These are phyloP conservation scores for Saturnispora hagleri DNA, from an alignment of 805 yeast species.

Conservation along the genomic window DNA sequence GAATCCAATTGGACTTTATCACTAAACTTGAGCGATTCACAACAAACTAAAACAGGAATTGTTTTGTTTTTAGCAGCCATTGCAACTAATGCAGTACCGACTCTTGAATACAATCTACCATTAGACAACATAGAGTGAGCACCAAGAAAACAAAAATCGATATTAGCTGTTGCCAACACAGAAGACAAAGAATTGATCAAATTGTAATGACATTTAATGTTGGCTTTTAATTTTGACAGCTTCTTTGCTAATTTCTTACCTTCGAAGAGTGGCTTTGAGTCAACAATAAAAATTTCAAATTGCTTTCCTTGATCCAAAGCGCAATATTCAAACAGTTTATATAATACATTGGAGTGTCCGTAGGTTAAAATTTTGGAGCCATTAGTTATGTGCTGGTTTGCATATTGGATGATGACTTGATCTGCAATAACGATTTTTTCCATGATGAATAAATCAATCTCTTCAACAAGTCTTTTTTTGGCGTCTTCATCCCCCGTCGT, in stretches of 20 bases:
- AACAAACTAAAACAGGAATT: slow-evolving; percentile 90
- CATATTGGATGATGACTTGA: slow-evolving; percentile 70
- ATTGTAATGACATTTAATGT: slow-evolving; percentile 70
- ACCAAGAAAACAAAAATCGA: slow-evolving; percentile 86
- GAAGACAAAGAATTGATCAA: slow-evolving; percentile 72
- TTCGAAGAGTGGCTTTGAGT: slow-evolving; percentile 89
- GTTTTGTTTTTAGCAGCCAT: slow-evolving; percentile 82
- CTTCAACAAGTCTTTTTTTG: slow-evolving; percentile 49
- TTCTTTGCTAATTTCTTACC: slow-evolving; percentile 70
- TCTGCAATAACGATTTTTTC: slow-evolving; percentile 83
- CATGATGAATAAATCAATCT: slow-evolving; percentile 70
- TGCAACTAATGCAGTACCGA: slow-evolving; percentile 89
- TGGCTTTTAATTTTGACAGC: slow-evolving; percentile 40
- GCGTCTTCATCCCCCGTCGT: slow-evolving; percentile 63
- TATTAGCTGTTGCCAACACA: slow-evolving; percentile 57
- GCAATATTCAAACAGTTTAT: slow-evolving; percentile 63
- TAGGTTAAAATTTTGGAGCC: slow-evolving; percentile 78
- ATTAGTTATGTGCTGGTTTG: slow-evolving; percentile 64
- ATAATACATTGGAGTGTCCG: slow-evolving; percentile 81
- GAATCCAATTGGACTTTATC: slow-evolving; percentile 94
- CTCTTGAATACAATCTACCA: slow-evolving; percentile 87
- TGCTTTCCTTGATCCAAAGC: slow-evolving; percentile 48
- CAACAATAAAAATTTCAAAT: slow-evolving; percentile 79
- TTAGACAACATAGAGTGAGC: slow-evolving; percentile 97
- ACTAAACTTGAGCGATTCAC: slow-evolving; percentile 89